Conservation (phyloP, 768 basidiomycete species). For the Boletus huronensis region DNA sequence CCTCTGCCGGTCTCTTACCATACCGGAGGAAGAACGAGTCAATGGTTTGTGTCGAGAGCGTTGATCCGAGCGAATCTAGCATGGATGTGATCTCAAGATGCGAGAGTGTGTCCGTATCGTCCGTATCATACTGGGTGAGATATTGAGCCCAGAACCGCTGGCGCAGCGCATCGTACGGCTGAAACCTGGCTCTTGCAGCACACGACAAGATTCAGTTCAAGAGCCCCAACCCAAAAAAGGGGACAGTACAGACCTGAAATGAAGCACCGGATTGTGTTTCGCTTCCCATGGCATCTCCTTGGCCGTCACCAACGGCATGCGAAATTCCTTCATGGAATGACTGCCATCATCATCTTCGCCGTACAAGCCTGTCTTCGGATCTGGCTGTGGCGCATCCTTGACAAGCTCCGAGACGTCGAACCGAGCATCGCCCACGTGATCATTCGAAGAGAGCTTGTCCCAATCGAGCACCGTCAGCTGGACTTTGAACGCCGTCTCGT, state of each 20-base stretch:
- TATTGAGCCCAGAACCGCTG: conserved; percentile 91
- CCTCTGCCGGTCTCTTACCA: conserved; percentile 59
- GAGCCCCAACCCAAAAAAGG: neutral
- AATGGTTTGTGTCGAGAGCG: conserved; percentile 75
- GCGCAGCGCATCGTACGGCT: conserved; percentile 88
- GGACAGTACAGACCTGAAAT: conserved; percentile 48
- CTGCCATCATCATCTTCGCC: conserved; percentile 35
- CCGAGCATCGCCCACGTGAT: conserved; percentile 76
- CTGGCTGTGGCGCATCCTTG: conserved; percentile 61
- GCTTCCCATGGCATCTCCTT: conserved; percentile 70
- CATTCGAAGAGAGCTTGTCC: conserved; percentile 91
- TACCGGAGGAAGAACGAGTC: conserved; percentile 75
- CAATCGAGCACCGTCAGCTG: conserved; percentile 89
- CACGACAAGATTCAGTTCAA: conserved; percentile 4
- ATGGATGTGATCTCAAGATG: conserved; percentile 88
- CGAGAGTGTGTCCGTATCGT: conserved; percentile 71
- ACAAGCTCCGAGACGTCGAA: conserved; percentile 73
- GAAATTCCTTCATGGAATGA: conserved; percentile 68
- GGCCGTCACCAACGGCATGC: conserved; percentile 55
- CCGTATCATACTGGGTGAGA: conserved; percentile 85
- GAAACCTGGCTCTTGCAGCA: conserved; percentile 76
- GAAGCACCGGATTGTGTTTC: conserved; percentile 66
- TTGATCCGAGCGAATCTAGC: conserved; percentile 96
- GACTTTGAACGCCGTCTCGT: conserved; percentile 75
- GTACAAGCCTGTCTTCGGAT: conserved; percentile 48